Percentiles rank a stretch among this genome's conserved stretches.
phyloP scores from a whole-genome alignment of 257 asterid species.

The Solanum chaucha region DNA sequence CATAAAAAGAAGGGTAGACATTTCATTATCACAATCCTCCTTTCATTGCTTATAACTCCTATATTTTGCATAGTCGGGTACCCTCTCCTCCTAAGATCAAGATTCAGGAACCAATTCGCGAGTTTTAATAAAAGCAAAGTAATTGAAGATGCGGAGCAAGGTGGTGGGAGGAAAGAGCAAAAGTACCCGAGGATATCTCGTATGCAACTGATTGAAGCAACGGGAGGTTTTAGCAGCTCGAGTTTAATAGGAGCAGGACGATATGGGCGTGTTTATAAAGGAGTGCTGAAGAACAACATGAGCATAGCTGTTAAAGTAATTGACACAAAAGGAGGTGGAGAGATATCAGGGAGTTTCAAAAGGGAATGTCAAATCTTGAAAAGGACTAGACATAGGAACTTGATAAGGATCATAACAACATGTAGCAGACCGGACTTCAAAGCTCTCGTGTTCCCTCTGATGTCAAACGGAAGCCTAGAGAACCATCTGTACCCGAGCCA shows the following conservation, averaged over 20 bases:
- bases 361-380: conserved; percentile 74
- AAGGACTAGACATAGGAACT: conserved; percentile 56
- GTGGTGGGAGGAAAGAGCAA: conserved; percentile 17
- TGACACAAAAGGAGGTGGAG: conserved; percentile 17
- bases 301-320: conserved; percentile 63
- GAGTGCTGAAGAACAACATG: conserved; percentile 48
- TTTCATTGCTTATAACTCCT: conserved; percentile 45
- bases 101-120: conserved; percentile 17
- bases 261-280: conserved; percentile 68
- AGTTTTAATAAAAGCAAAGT: conserved; percentile 11
- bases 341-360: conserved; percentile 41
- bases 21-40: conserved; percentile 53
- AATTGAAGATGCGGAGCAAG: conserved; percentile 22
- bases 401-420: conserved; percentile 57
- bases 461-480: conserved; percentile 77
- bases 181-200: conserved; percentile 59
- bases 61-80: conserved; percentile 51
- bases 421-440: conserved; percentile 74
- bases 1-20: conserved; percentile 19
- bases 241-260: conserved; percentile 62
- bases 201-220: conserved; percentile 56
- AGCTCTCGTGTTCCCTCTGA: conserved; percentile 78
- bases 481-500: conserved; percentile 43
- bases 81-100: conserved; percentile 30
- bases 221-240: conserved; percentile 47